Evolutionary conservation across 106 monocot species (phyloP).

Genomic region (Amphibolis antarctica): DNA sequence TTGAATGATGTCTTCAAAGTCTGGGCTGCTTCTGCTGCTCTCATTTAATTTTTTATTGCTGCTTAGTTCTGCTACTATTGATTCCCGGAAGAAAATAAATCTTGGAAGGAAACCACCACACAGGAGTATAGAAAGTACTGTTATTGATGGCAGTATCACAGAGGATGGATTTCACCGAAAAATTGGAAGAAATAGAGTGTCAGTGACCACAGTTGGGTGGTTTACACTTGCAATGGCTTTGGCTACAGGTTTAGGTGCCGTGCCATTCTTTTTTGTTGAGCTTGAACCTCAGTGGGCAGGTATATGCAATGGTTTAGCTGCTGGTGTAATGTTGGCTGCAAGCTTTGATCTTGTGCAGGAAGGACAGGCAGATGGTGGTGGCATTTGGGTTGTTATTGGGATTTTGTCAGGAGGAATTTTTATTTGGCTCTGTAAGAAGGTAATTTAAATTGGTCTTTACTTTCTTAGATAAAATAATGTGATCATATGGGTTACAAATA

Average conservation of each 20-base stretch:
- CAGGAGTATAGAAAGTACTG: constrained; percentile 34
- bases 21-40: constrained; percentile 12
- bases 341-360: constrained; percentile 97
- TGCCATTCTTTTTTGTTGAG: constrained; percentile 96
- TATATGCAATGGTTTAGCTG: constrained; percentile 88
- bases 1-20: constrained; percentile 2
- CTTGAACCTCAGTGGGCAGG: constrained; percentile 93
- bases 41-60: constrained; percentile 15
- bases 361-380: constrained; percentile 68
- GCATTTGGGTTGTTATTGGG: constrained; percentile 73
- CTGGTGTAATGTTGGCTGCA: constrained; percentile 96
- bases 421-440: constrained; percentile 98
- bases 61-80: constrained; percentile 17
- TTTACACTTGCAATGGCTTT: constrained; percentile 95
- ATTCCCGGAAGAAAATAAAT: constrained; percentile 26
- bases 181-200: constrained; percentile 32
- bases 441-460: constrained; percentile 9
- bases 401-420: constrained; percentile 77
- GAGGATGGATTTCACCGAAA: constrained; percentile 35
- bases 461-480: neutral
- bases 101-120: constrained; percentile 40
- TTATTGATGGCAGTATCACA: constrained; percentile 55
- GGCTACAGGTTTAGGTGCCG: constrained; percentile 82
- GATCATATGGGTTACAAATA: neutral
- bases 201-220: constrained; percentile 67